A percentile compares a stretch with the other conserved stretches of the same genome.
phyloP scores from a whole-genome alignment of 345 rosid species.

The Bruguiera gymnorhiza region DNA sequence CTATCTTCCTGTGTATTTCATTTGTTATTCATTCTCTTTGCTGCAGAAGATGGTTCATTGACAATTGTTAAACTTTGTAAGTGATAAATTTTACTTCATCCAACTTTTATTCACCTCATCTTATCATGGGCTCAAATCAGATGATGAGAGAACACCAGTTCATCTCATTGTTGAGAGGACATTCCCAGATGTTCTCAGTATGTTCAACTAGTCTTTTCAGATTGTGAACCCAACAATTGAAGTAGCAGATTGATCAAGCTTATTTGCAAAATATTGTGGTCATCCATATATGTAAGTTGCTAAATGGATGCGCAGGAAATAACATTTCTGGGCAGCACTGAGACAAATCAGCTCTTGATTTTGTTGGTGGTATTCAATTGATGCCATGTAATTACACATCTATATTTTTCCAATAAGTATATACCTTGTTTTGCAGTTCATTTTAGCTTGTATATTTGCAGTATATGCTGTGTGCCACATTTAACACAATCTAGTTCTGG shows the following conservation, averaged over 20 bases:
- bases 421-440: no score
- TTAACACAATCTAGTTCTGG: no score
- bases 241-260: slow-evolving; percentile 92
- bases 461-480: no score
- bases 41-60: no score
- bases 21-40: neutral
- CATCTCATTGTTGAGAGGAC: slow-evolving; percentile 77
- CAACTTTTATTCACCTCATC: neutral
- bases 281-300: slow-evolving; percentile 85
- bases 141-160: slow-evolving; percentile 92
- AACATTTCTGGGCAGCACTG: neutral
- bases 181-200: slow-evolving; percentile 71
- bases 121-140: slow-evolving; percentile 86
- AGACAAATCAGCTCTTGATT: no score
- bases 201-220: slow-evolving; percentile 77
- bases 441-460: no score
- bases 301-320: neutral
- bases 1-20: neutral
- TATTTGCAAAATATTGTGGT: slow-evolving; percentile 97
- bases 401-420: no score
- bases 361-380: no score
- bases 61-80: no score
- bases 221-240: slow-evolving; percentile 74
- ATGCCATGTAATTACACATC: no score
- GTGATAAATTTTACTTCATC: neutral